Evolutionary conservation across 805 yeast genomes (phyloP), one percentile per base, ranked within the genome.

Genomic region (Schwanniomyces yamadae): DNA sequence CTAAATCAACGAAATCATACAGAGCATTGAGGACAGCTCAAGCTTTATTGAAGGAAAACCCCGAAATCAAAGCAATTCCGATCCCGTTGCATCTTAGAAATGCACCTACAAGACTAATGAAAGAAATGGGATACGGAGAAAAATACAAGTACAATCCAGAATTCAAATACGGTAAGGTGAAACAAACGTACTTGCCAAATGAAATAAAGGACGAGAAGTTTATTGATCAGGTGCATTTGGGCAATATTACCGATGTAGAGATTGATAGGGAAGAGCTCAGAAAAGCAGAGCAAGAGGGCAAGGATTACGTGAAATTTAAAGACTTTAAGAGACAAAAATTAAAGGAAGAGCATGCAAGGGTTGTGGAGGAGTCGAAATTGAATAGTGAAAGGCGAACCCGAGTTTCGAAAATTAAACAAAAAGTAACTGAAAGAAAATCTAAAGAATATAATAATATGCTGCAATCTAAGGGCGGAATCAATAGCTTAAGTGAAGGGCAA

Each of bases 101-200:
- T 57, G 98, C 99, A 0, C 99, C 99, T 2, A 95, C 99, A 0
- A 72, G 70, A 48, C 68, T 93, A 31, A 93, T 93, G 99, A 74
- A 79, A 38, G 95, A 88, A 34, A 52, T 89, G 41, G 98, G 95
- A 0, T 91, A 90, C 55, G 83, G 85, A 12, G 76, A 82, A 36
- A 82, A 80, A 11, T 93, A 93, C 63, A 87, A 88, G 57, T 95
- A 93, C 59, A 89, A 89, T 48, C 99, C 99, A 0, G 73, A 78
- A 45, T 95, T 56, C 56, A 63, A 64, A 30, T 77, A 80, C 38
- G 98, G 98, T 0, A 56, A 65, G 34, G 93, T 85, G 4, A 55
- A 64, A 27, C 99, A 93, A 57, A 73, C 69, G 9, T 88, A 85
- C 52, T 66, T 91, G 50, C 98, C 97, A 0, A 65, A 69, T 6